A percentile compares a stretch with the other conserved stretches of the same genome.
These are phyloP conservation scores for Retiboletus flavoniger DNA, from an alignment of 1,284 basidiomycete species.

Conservation along the genomic window DNA sequence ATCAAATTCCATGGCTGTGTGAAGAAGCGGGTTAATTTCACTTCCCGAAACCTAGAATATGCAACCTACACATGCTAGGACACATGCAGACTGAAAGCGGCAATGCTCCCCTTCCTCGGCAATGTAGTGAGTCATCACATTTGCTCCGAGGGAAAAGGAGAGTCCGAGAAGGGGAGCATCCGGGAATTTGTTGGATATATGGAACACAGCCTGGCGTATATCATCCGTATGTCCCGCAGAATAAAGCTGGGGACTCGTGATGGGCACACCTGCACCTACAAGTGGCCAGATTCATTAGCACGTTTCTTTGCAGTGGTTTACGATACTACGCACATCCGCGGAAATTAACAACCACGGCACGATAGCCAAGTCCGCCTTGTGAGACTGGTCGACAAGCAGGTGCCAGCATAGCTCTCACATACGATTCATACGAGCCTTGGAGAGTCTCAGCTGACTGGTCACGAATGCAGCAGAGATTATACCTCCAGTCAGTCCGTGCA, in stretches of 20 bases:
- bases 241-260: constrained; percentile 82
- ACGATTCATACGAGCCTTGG: constrained; percentile 83
- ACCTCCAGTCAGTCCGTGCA: constrained; percentile 89
- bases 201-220: constrained; percentile 77
- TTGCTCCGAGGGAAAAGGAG: constrained; percentile 94
- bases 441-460: constrained; percentile 10
- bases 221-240: constrained; percentile 87
- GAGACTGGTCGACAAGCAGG: constrained; percentile 66
- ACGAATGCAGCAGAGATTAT: constrained; percentile 3
- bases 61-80: constrained; percentile 72
- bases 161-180: constrained; percentile 81
- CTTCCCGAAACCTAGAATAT: constrained; percentile 6
- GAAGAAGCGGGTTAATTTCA: constrained; percentile 14
- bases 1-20: constrained; percentile 75
- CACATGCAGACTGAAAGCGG: constrained; percentile 75
- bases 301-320: constrained; percentile 7
- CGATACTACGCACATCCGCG: constrained; percentile 72
- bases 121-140: constrained; percentile 88
- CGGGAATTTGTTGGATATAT: constrained; percentile 75
- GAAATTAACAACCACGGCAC: constrained; percentile 88
- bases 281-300: constrained; percentile 9
- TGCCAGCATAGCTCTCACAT: constrained; percentile 78
- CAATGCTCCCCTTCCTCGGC: constrained; percentile 82
- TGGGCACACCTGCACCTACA: constrained; percentile 77
- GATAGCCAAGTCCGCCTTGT: constrained; percentile 81